Percentiles rank a stretch among this genome's conserved stretches.
phyloP scores from a whole-genome alignment of 768 basidiomycete genomes.

The Coprinellus micaceus region DNA sequence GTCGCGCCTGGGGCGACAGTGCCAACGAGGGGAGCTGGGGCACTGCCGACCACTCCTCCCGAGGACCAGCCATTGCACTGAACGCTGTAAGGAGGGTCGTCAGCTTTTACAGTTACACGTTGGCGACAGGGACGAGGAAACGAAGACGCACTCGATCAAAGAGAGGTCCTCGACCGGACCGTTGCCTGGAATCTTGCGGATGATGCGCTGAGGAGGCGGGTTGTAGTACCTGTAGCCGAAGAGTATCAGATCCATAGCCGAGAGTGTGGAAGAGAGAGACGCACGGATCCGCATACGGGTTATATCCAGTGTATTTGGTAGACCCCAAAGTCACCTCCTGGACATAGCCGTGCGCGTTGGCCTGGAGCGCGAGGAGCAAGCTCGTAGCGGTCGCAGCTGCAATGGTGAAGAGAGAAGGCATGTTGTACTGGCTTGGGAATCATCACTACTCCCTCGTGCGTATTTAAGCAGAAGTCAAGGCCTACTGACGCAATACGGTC shows the following conservation, averaged over 20 bases:
- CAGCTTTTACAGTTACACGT: neutral
- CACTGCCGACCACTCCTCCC: slow-evolving; percentile 23
- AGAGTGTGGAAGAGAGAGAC: neutral
- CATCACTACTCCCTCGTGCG: too few relatives aligned
- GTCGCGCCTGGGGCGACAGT: slow-evolving; percentile 37
- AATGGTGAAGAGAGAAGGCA: neutral
- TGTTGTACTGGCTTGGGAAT: too few relatives aligned
- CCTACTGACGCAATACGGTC: too few relatives aligned
- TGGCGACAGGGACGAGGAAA: neutral
- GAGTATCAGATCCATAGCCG: neutral
- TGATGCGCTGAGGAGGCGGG: slow-evolving; percentile 34
- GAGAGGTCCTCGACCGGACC: slow-evolving; percentile 35
- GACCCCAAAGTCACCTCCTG: slow-evolving; percentile 33
- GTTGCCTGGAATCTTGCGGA: slow-evolving; percentile 36
- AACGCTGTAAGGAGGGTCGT: slow-evolving; percentile 12
- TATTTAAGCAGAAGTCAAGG: too few relatives aligned
- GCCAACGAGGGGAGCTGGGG: slow-evolving; percentile 35
- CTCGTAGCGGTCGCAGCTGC: neutral
- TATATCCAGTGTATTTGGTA: slow-evolving; percentile 31
- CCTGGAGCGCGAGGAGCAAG: slow-evolving; percentile 12
- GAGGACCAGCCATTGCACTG: slow-evolving; percentile 30
- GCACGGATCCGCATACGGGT: slow-evolving; percentile 36
- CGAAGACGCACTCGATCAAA: slow-evolving; percentile 27
- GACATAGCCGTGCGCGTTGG: slow-evolving; percentile 35
- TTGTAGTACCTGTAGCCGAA: slow-evolving; percentile 19